Base-by-base conservation (phyloP, 352 stramenopile species). In the Phytophthora cryptogea region DNA sequence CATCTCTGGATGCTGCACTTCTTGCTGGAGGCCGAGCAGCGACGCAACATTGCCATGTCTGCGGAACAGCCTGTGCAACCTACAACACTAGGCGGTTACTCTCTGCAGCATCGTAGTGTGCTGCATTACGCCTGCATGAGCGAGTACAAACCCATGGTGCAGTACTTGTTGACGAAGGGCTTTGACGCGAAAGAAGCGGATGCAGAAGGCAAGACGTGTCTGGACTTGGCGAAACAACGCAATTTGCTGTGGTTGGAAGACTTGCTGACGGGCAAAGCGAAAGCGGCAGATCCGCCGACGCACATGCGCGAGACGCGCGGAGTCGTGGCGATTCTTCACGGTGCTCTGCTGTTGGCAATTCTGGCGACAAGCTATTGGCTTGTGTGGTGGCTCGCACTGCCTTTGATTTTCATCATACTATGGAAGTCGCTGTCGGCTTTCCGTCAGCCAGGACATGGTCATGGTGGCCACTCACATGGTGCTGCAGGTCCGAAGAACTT, bases 1-100 rank as follows among this genome's bases (percentile, higher is more conserved):
- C 81, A 92, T 54, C 61, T 94, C 31, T 89, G 80, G 80, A 68
- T 81, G 37, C 66, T 94, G 35, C 85, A 94, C 49, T 92, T 80
- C 48, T 66, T 94, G 26, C 56, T 92, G 8, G 74, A 88, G 47
- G 66, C 68, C 1, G 69, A 88, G 48, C 45, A 69, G 33, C 66
- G 68, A 27, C 45, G 51, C 3, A 67, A 68, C 27, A 53, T 51
- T 42, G 59, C 55, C 8, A 44, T 62, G 26, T 72, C 56, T 10
- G 49, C 44, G 20, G 54, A 56, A 11, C 48, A 74, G 23, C 28
- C 47, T 7, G 59, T 66, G 30, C 50, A 67, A 26, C 36, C 52
- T 20, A 57, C 46, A 23, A 65, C 40, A 6, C 61, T 74, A 7
- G 75, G 76, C 8, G 74, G 71, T 0, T 76, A 66, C 30, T 83